These are phyloP conservation scores for Physcomitrellopsis africana DNA, from an alignment of 225 moss, liverwort and hornwort genomes.

Conservation along the genomic window DNA sequence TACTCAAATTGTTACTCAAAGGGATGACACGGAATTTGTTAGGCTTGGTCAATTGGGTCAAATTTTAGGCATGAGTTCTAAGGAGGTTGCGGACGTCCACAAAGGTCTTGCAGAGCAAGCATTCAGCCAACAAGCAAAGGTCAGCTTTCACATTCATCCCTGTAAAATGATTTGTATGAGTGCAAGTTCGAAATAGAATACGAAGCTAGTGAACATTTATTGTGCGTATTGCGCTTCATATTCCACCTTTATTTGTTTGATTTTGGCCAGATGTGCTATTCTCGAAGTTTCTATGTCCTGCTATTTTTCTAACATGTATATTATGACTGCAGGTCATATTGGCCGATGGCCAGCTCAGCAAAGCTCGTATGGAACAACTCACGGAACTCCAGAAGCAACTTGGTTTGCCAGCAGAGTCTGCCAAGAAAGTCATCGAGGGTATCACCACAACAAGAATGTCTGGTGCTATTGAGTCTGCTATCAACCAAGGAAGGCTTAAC, in stretches of 20 bases:
- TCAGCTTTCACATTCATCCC: conserved; percentile 32
- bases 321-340: conserved; percentile 70
- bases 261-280: not conserved
- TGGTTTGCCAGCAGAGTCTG: conserved; percentile 89
- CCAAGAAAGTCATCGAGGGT: conserved; percentile 87
- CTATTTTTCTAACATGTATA: not conserved
- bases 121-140: conserved; percentile 96
- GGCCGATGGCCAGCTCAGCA: conserved; percentile 95
- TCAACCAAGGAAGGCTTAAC: conserved; percentile 88
- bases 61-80: conserved; percentile 72
- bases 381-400: conserved; percentile 93
- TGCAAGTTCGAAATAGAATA: not conserved
- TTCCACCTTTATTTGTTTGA: not conserved
- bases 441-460: conserved; percentile 95
- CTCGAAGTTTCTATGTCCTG: not conserved
- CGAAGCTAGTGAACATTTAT: too few species aligned
- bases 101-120: conserved; percentile 98
- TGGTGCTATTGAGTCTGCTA: conserved; percentile 96
- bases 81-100: conserved; percentile 92
- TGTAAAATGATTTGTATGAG: not conserved
- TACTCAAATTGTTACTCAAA: conserved; percentile 97
- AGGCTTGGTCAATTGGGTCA: conserved; percentile 90
- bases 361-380: conserved; percentile 91
- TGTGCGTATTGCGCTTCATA: not conserved
- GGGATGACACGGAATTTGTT: conserved; percentile 92